Base-by-base conservation (phyloP, 306 rosid species). In the Dalbergia cultrata region DNA sequence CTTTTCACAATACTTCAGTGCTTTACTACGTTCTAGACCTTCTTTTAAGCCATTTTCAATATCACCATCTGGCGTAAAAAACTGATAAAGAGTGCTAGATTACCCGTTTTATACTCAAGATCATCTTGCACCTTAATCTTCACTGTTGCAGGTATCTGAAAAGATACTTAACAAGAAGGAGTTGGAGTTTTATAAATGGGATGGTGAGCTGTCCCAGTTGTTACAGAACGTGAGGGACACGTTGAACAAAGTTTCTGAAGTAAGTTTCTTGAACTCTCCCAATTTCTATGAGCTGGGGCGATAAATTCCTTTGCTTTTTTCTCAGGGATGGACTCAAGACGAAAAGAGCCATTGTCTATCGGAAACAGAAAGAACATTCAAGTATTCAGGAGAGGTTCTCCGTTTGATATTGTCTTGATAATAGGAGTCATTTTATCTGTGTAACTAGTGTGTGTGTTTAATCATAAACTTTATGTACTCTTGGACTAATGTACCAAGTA, bases 171-270 rank as follows among this genome's bases (percentile, higher is more conserved):
- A 96, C 75, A 83, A 85, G 64, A 90, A 90, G 73, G 97, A 78
- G 70, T 75, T 93, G 87, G 97, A 93, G 85, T 96, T 96, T 81
- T 96, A 96, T 84, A 89, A 92, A 82, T 96, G 99, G 99, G 98
- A 93, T 9, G 92, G 97, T 39, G 92, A 96, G 49, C 97, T 96
- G 74, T 76, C 90, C 21, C 89, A 88, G 74, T 54, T 96, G 80
- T 80, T 96, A 84, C 98, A 96, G 92, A 89, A 89, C 39, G 99
- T 96, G 66, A 89, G 97, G 75, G 97, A 92, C 77, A 96, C 88
- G 86, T 84, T 96, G 79, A 96, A 96, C 77, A 90, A 89, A 85
- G 98, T 96, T 49, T 92, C 98, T 8, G 93, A 89, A 81, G 99
- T 96, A 84, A 82, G 58, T 80, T 82, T 61, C 60, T 57, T 67